Evolutionary conservation across 108 stramenopile genomes (phyloP), one percentile per base, ranked within the genome.

Genomic region (Cyclotella distinguenda): DNA sequence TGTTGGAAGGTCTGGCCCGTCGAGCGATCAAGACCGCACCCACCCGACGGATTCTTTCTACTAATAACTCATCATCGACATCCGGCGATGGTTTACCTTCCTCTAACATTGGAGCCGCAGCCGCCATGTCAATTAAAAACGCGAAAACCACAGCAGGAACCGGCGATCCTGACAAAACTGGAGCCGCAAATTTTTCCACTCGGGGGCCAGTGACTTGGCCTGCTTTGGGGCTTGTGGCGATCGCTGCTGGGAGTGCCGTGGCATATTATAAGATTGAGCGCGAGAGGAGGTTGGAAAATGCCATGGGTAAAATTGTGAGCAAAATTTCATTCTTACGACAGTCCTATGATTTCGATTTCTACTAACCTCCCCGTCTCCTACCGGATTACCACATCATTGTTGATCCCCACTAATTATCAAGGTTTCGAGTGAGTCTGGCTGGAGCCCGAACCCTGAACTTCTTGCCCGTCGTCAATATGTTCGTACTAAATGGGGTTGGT

Each of bases 261-360:
- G 86, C 82, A 4, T 94, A 94, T 63, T 94, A 89, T 60, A 84
- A 84, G 48, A 86, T 94, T 57, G 88, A 94, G 59, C 74, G 92
- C 39, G 92, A 94, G 74, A 72, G 89, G 59, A 78, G 92, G 50
- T 81, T 94, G 59, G 92, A 94, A 72, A 79, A 84, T 49, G 92
- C 92, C 62, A 89, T 94, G 89, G 89, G 92, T 4, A 84, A 89
- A 68, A 85, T 94, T 51, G 92, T 94, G 46, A 77, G 71, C n/a
- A 23, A 54, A 22, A 23, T 50, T 7, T 34, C 10, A 19, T 6
- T 43, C 12, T 16, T 43, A 23, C 26, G n/a, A 13, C 42, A 9
- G 31, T 58, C 6, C n/a, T 55, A 9, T 38, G n/a, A 32, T 21
- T 51, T 27, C 23, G 64, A 6, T 47, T 70, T 16, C 2, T 18